Base-by-base conservation (phyloP, 192 early-diverging fungal species). In the Coemansia sp. region DNA sequence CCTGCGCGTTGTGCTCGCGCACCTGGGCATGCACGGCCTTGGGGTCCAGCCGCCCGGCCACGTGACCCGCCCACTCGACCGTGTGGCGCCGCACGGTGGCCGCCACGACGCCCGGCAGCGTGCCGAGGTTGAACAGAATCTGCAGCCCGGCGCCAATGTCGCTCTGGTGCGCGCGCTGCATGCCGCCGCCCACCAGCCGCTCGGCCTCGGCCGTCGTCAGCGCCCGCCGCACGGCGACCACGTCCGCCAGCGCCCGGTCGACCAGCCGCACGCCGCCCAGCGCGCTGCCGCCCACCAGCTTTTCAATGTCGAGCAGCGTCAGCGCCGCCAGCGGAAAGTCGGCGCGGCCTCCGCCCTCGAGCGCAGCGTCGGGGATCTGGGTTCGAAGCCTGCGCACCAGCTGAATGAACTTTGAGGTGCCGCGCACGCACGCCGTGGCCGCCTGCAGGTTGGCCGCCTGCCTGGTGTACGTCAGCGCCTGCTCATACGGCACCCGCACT, bases 401-500 rank as follows among this genome's bases (percentile, higher is more conserved):
- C 69, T 79, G 77, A 2, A 83, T 69, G 33, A 78, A 78, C 65
- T 55, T 49, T 16, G 80, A 36, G 6, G 63, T 66, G n/a, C 38
- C 43, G 0, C 76, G 72, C 1, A 75, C 74, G 16, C 59, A 62
- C 46, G 20, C 22, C 31, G 65, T 64, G 0, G 82, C 82, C 18
- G 59, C 38, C 18, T 79, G 78, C 74, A 79, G 63, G 49, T 79
- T 76, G 16, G 31, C 34, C 22, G 74, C 46, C 71, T 79, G 78
- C 11, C 41, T 33, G 0, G 68, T 66, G 29, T 74, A 80, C 40
- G 1, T 36, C 42, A 27, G 64, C 6, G 75, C 68, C 72, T 85
- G 82, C 57, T 73, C 65, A 38, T 77, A 73, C 5, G 82, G 78
- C 38, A 80, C 78, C 1, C 75, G 78, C 47, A 85, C 73, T 33